Evolutionary conservation across 306 rosid species (phyloP), one percentile per base, ranked within the genome.

Genomic region (Cicer yamashitae): DNA sequence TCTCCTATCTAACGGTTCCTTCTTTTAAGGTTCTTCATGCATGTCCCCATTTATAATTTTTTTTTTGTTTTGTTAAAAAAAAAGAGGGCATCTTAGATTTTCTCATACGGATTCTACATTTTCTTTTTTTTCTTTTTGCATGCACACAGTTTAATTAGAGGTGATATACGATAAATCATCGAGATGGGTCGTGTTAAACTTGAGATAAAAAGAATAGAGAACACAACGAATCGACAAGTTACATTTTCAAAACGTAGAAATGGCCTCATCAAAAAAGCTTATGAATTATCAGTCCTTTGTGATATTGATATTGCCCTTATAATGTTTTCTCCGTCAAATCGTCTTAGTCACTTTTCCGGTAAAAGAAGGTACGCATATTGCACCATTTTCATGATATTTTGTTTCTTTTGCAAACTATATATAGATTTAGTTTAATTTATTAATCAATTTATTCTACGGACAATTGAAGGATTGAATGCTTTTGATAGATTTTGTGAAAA

Each of bases 241-340:
- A 91, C 97, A 25, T 91, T 88, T 76, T 91, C 97, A 3, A 91
- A 91, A 13, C 91, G 97, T 34, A 83, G 96, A 86, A 91, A 91
- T 88, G 93, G 97, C 17, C 91, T 89, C 81, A 91, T 89, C 73
- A 91, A 91, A 81, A 91, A 91, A 83, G 96, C 97, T 6, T 91
- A 91, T 2, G 97, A 91, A 64, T 80, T 91, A 51, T 88, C 97
- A 34, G 81, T 91, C 73, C 87, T 91, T 0, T 91, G 97, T 25
- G 97, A 91, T 82, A 89, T 91, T 77, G 97, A 91, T 69, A 89
- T 91, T 74, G 96, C 97, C 8, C 93, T 91, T 8, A 86, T 91
- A 62, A 88, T 91, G 91, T 91, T 91, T 81, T 89, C 97, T 66
- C 84, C 91, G 3, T 91, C 96, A 0, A 88, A 83, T 5, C 88